Base-by-base conservation (phyloP, 768 basidiomycete species). In the Mycena galopus region DNA sequence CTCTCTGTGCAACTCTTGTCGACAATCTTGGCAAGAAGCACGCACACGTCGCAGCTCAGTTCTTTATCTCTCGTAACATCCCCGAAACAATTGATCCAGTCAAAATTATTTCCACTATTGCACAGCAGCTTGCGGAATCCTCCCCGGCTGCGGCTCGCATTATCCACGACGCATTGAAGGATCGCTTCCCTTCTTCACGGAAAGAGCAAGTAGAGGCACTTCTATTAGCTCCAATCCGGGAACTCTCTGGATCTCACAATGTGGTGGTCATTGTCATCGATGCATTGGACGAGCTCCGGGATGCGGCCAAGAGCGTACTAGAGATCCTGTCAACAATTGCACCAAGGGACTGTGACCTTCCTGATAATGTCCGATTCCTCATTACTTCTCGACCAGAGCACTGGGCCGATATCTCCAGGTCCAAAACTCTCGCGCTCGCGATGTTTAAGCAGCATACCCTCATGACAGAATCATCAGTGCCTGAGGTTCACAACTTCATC, bases 381-480 rank as follows among this genome's bases (percentile, higher is more conserved):
- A n/a, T n/a, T n/a, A n/a, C n/a, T 66, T 65, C 64, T 42, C 65
- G 65, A 58, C 56, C 65, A 47, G 56, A 67, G 65, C 65, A 47
- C n/a, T 65, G 64, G 64, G 64, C 64, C 11, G 65, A 32, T 25
- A 66, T 66, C 65, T 66, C 55, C 30, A 39, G 16, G 12, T 66
- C 65, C 30, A 42, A 57, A 44, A 66, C 55, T 66, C 65, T 66
- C 3, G 39, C 42, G 27, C 39, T 47, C 30, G 10, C 32, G 27
- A 25, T 39, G 63, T 55, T 65, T 30, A 65, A 65, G 32, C 51
- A 55, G 33, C 17, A 55, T 35, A 11, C 8, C 16, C 63, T 65
- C 23, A 11, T 2, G 23, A 55, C 51, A 55, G 51, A 55, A 10
- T 53, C 33, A 37, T 53, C 63, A 37, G 35, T 37, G 35, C n/a